Conservation (phyloP, 1,284 basidiomycete genomes). For the Erythrobasidium hasegawianum region DNA sequence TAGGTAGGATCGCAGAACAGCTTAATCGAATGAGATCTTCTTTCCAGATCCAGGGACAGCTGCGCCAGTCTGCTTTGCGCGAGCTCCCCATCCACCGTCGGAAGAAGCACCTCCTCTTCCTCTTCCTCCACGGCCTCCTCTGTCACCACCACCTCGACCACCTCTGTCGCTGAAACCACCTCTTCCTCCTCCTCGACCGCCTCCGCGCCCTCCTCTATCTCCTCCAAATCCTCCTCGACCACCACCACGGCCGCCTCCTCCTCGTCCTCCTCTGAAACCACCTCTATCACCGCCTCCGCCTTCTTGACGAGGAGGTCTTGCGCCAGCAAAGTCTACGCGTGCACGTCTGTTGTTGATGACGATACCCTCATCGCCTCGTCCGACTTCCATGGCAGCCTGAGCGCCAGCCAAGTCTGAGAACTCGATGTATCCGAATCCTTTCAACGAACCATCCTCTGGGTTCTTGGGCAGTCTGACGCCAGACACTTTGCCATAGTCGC, state of each 20-base stretch:
- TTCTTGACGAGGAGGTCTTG: conserved; percentile 56
- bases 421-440: conserved; percentile 97
- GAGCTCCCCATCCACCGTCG: conserved; percentile 21
- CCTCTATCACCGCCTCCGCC: conserved; percentile 51
- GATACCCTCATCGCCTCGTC: conserved; percentile 56
- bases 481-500: conserved; percentile 70
- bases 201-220: conserved; percentile 32
- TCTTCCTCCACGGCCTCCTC: conserved; percentile 12
- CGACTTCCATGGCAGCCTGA: conserved; percentile 69
- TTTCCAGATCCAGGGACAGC: conserved; percentile 26
- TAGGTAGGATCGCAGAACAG: not conserved
- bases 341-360: conserved; percentile 79
- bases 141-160: conserved; percentile 13
- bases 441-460: conserved; percentile 80
- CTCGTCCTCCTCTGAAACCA: conserved; percentile 44
- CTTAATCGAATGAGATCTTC: conserved; percentile 33
- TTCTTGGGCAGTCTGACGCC: conserved; percentile 90
- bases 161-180: conserved; percentile 11
- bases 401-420: conserved; percentile 77
- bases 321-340: conserved; percentile 85
- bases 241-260: conserved; percentile 49
- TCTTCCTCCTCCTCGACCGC: conserved; percentile 51
- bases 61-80: conserved; percentile 29
- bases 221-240: conserved; percentile 42
- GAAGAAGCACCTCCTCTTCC: conserved; percentile 19